Percentiles rank a stretch among this genome's conserved stretches.
These are phyloP conservation scores for Linderina pennispora DNA, from an alignment of 192 early-diverging fungal genomes.

Conservation along the genomic window DNA sequence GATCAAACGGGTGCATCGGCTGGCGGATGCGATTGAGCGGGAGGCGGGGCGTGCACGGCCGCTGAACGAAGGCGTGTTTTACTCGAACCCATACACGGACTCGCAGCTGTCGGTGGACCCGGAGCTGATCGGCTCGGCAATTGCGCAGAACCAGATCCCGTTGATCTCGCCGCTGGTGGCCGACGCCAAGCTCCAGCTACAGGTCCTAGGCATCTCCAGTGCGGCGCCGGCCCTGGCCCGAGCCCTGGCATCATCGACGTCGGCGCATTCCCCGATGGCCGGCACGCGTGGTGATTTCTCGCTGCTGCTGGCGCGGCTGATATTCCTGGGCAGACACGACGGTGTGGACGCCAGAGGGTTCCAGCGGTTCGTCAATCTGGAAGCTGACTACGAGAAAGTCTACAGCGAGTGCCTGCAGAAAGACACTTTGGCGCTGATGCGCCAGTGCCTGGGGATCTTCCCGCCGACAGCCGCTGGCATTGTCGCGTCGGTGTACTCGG, in stretches of 20 bases:
- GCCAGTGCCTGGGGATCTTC: constrained; percentile 56
- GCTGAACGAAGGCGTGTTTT: constrained; percentile 61
- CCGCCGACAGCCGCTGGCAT: constrained; percentile 72
- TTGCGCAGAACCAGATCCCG: constrained; percentile 62
- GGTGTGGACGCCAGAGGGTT: constrained; percentile 47
- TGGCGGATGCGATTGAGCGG: constrained; percentile 65
- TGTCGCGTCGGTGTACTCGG: constrained; percentile 54
- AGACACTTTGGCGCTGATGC: constrained; percentile 57
- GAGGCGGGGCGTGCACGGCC: constrained; percentile 66
- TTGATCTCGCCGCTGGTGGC: constrained; percentile 50
- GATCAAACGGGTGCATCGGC: constrained; percentile 12
- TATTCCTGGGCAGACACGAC: constrained; percentile 40
- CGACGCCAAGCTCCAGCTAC: constrained; percentile 40
- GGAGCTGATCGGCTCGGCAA: constrained; percentile 51
- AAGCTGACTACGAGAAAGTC: constrained; percentile 66
- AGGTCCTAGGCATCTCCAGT: constrained; percentile 29
- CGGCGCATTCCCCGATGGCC: constrained; percentile 46
- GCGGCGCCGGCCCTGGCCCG: constrained; percentile 49
- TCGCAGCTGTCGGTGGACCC: constrained; percentile 32
- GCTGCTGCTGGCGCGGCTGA: constrained; percentile 66
- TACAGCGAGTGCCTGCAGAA: constrained; percentile 31
- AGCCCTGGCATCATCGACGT: constrained; percentile 47
- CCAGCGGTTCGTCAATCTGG: constrained; percentile 74
- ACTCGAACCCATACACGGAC: constrained; percentile 11
- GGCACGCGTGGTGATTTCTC: constrained; percentile 47